Percentiles rank a stretch among this genome's conserved stretches.
phyloP scores from a whole-genome alignment of 1,139 yeast genomes.

The Kurtzmaniella natalensis region DNA sequence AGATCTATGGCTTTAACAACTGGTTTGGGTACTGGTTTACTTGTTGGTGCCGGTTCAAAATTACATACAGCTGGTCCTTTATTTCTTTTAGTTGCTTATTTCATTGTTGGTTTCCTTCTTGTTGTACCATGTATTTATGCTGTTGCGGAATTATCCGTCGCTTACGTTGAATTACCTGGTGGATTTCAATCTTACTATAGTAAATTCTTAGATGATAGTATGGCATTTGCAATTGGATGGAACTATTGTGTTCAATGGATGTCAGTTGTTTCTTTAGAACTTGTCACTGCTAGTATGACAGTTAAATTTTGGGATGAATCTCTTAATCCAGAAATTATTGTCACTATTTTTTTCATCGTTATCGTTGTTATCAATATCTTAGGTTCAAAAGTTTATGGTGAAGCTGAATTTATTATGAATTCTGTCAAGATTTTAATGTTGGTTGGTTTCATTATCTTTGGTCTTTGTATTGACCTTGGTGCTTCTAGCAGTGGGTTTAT shows the following conservation, averaged over 20 bases:
- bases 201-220: slow-evolving; percentile 19
- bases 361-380: slow-evolving; percentile 31
- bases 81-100: slow-evolving; percentile 29
- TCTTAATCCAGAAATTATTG: slow-evolving; percentile 36
- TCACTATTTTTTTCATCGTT: slow-evolving; percentile 33
- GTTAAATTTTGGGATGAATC: slow-evolving; percentile 16
- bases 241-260: slow-evolving; percentile 22
- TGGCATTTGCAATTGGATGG: slow-evolving; percentile 25
- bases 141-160: slow-evolving; percentile 20
- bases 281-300: slow-evolving; percentile 20
- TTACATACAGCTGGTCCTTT: slow-evolving; percentile 32
- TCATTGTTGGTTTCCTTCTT: slow-evolving; percentile 31
- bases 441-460: slow-evolving; percentile 37
- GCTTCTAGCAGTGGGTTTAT: slow-evolving; percentile 32
- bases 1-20: slow-evolving; percentile 31
- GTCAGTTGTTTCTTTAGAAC: slow-evolving; percentile 19
- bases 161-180: slow-evolving; percentile 16
- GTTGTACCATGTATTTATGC: slow-evolving; percentile 31
- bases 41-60: slow-evolving; percentile 33
- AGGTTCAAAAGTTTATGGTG: slow-evolving; percentile 43
- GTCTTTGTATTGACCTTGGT: slow-evolving; percentile 37
- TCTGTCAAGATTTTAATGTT: slow-evolving; percentile 33
- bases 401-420: slow-evolving; percentile 40
- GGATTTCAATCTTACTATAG: slow-evolving; percentile 19
- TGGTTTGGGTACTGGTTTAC: slow-evolving; percentile 36